Evolutionary conservation across 306 rosid genomes (phyloP).

Genomic region (Cucumis hystrix): DNA sequence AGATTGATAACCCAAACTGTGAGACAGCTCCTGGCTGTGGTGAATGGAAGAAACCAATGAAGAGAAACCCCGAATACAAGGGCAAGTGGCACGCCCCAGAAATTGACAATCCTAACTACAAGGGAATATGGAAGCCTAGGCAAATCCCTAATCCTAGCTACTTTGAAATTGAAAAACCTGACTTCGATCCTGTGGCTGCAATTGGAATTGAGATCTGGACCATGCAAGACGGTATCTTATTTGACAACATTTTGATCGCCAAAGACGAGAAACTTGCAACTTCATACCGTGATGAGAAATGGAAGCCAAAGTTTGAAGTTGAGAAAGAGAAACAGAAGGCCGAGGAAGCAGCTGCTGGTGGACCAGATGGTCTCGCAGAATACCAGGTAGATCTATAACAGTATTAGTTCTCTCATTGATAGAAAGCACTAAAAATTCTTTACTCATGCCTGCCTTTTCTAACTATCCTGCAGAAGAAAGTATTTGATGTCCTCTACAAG

Average conservation of each 20-base stretch:
- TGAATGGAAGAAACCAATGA: slow-evolving; percentile 89
- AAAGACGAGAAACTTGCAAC: slow-evolving; percentile 59
- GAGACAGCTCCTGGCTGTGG: slow-evolving; percentile 82
- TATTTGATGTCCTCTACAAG: slow-evolving; percentile 76
- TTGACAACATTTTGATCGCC: slow-evolving; percentile 72
- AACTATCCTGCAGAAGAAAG: slow-evolving; percentile 49
- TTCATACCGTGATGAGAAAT: slow-evolving; percentile 49
- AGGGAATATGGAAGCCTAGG: slow-evolving; percentile 88
- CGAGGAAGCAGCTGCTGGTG: slow-evolving; percentile 42
- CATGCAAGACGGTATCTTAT: slow-evolving; percentile 89
- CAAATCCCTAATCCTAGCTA: slow-evolving; percentile 78
- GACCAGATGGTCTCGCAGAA: slow-evolving; percentile 47
- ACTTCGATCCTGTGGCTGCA: slow-evolving; percentile 78
- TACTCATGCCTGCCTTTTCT: neutral
- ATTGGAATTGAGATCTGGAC: slow-evolving; percentile 98
- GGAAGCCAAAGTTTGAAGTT: slow-evolving; percentile 75
- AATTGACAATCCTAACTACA: slow-evolving; percentile 76
- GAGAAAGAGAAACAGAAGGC: slow-evolving; percentile 81
- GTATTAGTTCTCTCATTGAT: neutral
- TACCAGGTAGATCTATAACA: slow-evolving; percentile 32
- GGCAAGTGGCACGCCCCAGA: slow-evolving; percentile 93
- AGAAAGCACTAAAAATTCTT: neutral
- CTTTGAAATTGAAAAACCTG: slow-evolving; percentile 62
- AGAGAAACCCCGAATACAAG: slow-evolving; percentile 80
- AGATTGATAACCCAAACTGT: slow-evolving; percentile 63